Percentiles rank a stretch among this genome's conserved stretches.
phyloP scores from a whole-genome alignment of 1,284 basidiomycete species.

The Cryptococcus maquisensis region DNA sequence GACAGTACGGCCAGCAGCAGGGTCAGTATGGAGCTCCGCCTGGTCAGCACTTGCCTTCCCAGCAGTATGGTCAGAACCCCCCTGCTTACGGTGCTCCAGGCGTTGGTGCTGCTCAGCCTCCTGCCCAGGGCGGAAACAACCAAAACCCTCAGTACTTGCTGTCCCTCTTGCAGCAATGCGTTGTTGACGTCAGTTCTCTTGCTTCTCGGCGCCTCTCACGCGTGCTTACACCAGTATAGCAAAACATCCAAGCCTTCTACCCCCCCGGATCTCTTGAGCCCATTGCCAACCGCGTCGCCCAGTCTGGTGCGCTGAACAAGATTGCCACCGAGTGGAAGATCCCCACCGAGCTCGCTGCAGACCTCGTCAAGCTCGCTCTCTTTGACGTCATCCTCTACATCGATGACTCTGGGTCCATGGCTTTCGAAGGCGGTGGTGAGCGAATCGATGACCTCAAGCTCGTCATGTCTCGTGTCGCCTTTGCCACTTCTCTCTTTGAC shows the following conservation, averaged over 20 bases:
- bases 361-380: slow-evolving; percentile 48
- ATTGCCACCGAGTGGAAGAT: slow-evolving; percentile 50
- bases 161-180: slow-evolving; percentile 41
- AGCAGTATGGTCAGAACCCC: slow-evolving; percentile 37
- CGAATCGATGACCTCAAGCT: slow-evolving; percentile 51
- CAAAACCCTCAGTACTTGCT: slow-evolving; percentile 30
- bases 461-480: slow-evolving; percentile 48
- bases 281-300: slow-evolving; percentile 48
- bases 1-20: slow-evolving; percentile 26
- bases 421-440: slow-evolving; percentile 45
- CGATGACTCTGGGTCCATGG: slow-evolving; percentile 50
- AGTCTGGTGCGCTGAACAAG: slow-evolving; percentile 45
- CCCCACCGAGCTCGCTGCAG: slow-evolving; percentile 49
- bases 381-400: slow-evolving; percentile 48
- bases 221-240: slow-evolving; percentile 21
- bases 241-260: slow-evolving; percentile 51
- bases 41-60: slow-evolving; percentile 19
- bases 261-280: slow-evolving; percentile 48
- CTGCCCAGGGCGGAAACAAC: slow-evolving; percentile 22
- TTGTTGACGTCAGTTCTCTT: slow-evolving; percentile 43
- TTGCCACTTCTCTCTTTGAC: slow-evolving; percentile 51
- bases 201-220: neutral
- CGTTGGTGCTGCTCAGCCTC: slow-evolving; percentile 20
- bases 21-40: slow-evolving; percentile 31
- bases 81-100: slow-evolving; percentile 24